phyloP scores from a whole-genome alignment of 2,329 filamentous ascomycete genomes.

The Myriosclerotinia duriaeana region DNA sequence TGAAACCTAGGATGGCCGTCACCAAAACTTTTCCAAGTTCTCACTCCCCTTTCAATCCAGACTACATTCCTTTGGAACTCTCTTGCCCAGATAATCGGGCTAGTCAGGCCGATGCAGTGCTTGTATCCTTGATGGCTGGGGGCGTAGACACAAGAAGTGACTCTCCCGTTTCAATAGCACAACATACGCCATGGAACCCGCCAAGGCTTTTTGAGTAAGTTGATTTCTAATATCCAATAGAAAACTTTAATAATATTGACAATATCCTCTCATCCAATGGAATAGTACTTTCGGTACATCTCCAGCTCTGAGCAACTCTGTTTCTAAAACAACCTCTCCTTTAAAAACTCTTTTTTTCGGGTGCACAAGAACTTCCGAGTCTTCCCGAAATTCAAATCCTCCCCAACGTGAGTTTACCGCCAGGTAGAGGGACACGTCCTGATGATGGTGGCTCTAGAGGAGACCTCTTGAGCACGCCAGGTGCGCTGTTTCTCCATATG shows the following conservation, averaged over 20 bases:
- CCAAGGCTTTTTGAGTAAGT: slow-evolving; percentile 87
- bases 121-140: slow-evolving; percentile 45
- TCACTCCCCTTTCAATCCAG: too few species aligned
- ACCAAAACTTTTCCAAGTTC: too few species aligned
- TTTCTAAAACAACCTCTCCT: slow-evolving; percentile 41
- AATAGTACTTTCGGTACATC: slow-evolving; percentile 81
- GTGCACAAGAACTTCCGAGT: slow-evolving; percentile 51
- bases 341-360: slow-evolving; percentile 41
- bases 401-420: slow-evolving; percentile 48
- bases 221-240: neutral
- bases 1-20: too few species aligned
- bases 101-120: too few species aligned
- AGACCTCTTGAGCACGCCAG: too few species aligned
- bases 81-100: too few species aligned
- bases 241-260: slow-evolving; percentile 35
- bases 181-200: slow-evolving; percentile 76
- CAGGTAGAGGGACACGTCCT: slow-evolving; percentile 25
- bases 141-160: slow-evolving; percentile 74
- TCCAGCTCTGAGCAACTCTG: slow-evolving; percentile 40
- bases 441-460: too few species aligned
- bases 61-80: too few species aligned
- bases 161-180: slow-evolving; percentile 59
- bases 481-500: too few species aligned
- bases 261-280: slow-evolving; percentile 69
- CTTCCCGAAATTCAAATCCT: slow-evolving; percentile 50